Percentiles rank a stretch among this genome's conserved stretches.
These are phyloP conservation scores for Pseudocercospora ulei DNA, from an alignment of 2,329 filamentous ascomycete genomes.

Conservation along the genomic window DNA sequence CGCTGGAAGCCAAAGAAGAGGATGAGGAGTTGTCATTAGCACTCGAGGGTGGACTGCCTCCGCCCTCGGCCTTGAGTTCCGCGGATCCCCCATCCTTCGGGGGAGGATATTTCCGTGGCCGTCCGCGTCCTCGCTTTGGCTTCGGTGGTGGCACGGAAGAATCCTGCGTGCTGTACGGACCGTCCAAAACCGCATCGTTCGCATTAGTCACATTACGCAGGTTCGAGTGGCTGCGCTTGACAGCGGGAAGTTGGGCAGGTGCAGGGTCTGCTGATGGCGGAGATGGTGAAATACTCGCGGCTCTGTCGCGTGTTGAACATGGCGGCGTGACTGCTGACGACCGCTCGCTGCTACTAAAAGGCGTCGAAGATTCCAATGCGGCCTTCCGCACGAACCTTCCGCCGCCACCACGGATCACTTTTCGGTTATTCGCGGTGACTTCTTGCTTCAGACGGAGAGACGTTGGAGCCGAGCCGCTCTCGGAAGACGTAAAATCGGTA, in stretches of 20 bases:
- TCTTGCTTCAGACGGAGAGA: constrained; percentile 10
- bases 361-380: constrained; percentile 1
- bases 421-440: constrained; percentile 16
- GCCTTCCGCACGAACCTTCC: constrained; percentile 16
- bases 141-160: constrained; percentile 21
- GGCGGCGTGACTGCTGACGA: not conserved
- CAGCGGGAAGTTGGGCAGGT: constrained; percentile 19
- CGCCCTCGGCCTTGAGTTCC: constrained; percentile 7
- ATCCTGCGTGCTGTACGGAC: constrained; percentile 21
- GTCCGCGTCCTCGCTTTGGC: constrained; percentile 22
- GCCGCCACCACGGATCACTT: constrained; percentile 13
- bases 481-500: constrained; percentile 2
- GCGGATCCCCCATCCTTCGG: constrained; percentile 13
- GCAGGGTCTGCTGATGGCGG: not conserved
- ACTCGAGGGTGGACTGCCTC: constrained; percentile 22
- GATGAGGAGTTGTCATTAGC: constrained; percentile 23
- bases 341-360: not conserved
- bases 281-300: not conserved
- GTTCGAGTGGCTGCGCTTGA: constrained; percentile 26
- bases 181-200: constrained; percentile 21
- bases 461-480: not conserved
- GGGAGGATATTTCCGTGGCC: constrained; percentile 21
- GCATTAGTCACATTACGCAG: constrained; percentile 28
- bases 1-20: constrained; percentile 28
- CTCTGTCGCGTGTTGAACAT: not conserved